These are phyloP conservation scores for Apiospora aurea DNA, from an alignment of 2,329 filamentous ascomycete species.

Conservation along the genomic window DNA sequence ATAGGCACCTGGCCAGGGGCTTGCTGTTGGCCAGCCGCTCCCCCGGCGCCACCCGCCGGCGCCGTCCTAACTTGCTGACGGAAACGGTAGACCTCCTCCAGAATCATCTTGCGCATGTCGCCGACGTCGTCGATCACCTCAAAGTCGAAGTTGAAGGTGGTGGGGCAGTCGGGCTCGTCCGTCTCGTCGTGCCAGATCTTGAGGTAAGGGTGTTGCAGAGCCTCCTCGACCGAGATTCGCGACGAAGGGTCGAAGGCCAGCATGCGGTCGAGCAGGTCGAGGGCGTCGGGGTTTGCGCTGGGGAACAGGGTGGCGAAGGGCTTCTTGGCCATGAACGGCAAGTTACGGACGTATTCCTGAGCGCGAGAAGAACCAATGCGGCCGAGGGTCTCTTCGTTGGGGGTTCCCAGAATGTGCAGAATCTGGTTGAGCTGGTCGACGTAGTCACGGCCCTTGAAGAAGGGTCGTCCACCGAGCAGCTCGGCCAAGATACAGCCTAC, in stretches of 20 bases:
- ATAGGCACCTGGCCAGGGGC: conserved; percentile 58
- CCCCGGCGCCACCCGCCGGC: conserved; percentile 46
- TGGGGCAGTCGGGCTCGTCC: conserved; percentile 92
- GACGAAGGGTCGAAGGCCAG: conserved; percentile 94
- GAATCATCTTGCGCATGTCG: conserved; percentile 96
- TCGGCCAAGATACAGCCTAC: conserved; percentile 98
- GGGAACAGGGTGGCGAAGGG: conserved; percentile 89
- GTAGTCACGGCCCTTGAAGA: conserved; percentile 99
- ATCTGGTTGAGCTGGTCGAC: conserved; percentile 99
- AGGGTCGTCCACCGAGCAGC: conserved; percentile 91
- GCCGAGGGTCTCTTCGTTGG: conserved; percentile 90
- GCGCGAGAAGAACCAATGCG: conserved; percentile 95
- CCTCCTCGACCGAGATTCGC: conserved; percentile 92
- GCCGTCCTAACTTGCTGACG: conserved; percentile 66
- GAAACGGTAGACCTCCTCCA: conserved; percentile 93
- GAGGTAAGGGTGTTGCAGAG: conserved; percentile 94
- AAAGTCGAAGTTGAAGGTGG: conserved; percentile 97
- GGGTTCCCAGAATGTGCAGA: conserved; percentile 94
- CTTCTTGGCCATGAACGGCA: conserved; percentile 94
- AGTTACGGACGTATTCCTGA: conserved; percentile 97
- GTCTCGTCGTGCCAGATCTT: conserved; percentile 98
- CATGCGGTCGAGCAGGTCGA: conserved; percentile 96
- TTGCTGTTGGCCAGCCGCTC: conserved; percentile 45
- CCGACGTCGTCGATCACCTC: conserved; percentile 95
- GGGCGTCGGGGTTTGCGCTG: conserved; percentile 92